Conservation (phyloP, 108 stramenopile species). For the Pinguiococcus pyrenoidosus region DNA sequence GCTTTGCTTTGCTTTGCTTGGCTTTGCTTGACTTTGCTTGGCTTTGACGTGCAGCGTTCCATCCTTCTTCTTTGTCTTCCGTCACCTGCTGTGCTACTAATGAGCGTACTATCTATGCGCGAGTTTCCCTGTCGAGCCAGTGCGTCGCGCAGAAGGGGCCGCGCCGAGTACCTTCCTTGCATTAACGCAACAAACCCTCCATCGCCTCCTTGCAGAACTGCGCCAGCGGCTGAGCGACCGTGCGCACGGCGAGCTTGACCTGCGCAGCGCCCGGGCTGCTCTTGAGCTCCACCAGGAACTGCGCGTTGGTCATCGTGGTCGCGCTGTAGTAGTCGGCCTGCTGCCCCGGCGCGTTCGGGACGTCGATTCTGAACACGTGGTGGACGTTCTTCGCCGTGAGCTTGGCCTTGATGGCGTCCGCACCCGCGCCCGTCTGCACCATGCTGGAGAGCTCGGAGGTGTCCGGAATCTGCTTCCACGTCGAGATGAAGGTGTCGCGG, state of each 20-base stretch:
- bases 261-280: conserved; percentile 79
- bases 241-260: conserved; percentile 79
- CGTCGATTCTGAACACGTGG: conserved; percentile 79
- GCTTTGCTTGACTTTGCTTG: too few species aligned
- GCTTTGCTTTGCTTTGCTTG: too few species aligned
- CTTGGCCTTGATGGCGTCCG: conserved; percentile 58
- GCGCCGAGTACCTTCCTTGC: too few species aligned
- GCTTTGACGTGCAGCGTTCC: too few species aligned
- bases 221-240: conserved; percentile 55
- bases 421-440: conserved; percentile 41
- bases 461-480: conserved; percentile 32
- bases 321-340: conserved; percentile 78
- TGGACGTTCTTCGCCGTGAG: conserved; percentile 62
- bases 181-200: conserved; percentile 21
- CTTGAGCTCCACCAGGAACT: conserved; percentile 73
- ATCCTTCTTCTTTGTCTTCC: too few species aligned
- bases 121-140: too few species aligned
- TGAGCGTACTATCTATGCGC: too few species aligned
- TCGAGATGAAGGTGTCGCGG: conserved; percentile 12
- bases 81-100: too few species aligned
- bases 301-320: conserved; percentile 47
- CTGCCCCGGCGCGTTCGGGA: conserved; percentile 75
- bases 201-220: conserved; percentile 57
- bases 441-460: conserved; percentile 65
- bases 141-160: too few species aligned